These are phyloP conservation scores for Bipolaris zeicola DNA, from an alignment of 2,329 filamentous ascomycete genomes.

Conservation along the genomic window DNA sequence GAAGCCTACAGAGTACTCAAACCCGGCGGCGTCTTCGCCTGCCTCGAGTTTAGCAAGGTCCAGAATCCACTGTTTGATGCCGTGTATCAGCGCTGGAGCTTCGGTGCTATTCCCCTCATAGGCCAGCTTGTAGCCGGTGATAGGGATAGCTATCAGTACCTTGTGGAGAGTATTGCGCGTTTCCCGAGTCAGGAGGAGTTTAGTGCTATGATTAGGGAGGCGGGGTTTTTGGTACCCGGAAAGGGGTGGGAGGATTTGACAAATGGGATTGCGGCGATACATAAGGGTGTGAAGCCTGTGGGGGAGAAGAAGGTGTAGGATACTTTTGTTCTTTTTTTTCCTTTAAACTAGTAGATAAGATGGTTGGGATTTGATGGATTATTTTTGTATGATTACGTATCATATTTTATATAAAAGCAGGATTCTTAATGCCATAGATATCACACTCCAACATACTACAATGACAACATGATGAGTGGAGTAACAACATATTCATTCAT, in stretches of 20 bases:
- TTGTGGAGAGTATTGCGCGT: constrained; percentile 95
- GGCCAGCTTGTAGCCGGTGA: constrained; percentile 94
- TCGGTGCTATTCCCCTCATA: constrained; percentile 90
- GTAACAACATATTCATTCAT: constrained; percentile 7
- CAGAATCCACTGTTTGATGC: constrained; percentile 78
- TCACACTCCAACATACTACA: too few species aligned
- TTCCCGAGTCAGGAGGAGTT: constrained; percentile 90
- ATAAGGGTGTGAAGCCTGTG: constrained; percentile 87
- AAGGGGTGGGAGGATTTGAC: constrained; percentile 83
- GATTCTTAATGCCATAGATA: too few species aligned
- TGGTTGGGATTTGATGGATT: background rate
- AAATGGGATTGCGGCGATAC: constrained; percentile 90
- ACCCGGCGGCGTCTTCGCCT: constrained; percentile 94
- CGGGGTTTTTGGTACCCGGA: constrained; percentile 82
- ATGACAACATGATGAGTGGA: constrained; percentile 6
- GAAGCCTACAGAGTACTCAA: constrained; percentile 90
- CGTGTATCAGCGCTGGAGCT: constrained; percentile 94
- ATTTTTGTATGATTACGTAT: constrained; percentile 1
- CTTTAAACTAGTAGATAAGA: too few species aligned
- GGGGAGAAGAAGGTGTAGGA: background rate
- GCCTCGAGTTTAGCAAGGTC: constrained; percentile 92
- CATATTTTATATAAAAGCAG: too few species aligned
- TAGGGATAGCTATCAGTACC: constrained; percentile 94
- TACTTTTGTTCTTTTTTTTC: too few species aligned
- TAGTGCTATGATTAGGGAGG: constrained; percentile 78